phyloP scores from a whole-genome alignment of 2,329 filamentous ascomycete species.

The Sarocladium kiliense region DNA sequence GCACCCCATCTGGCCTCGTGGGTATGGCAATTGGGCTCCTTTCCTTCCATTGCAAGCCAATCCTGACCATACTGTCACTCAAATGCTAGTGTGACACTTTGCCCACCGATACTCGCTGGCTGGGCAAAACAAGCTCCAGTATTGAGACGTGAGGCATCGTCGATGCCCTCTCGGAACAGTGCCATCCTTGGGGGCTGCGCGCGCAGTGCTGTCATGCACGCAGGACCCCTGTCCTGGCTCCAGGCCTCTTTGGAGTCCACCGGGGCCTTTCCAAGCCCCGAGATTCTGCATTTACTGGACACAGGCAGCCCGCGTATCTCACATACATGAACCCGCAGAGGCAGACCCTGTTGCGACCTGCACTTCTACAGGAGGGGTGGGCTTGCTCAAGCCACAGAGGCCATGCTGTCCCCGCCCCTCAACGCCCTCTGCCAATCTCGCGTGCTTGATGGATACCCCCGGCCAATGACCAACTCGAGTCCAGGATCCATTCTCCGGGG shows the following conservation, averaged over 20 bases:
- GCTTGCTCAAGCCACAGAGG: slow-evolving; percentile 2
- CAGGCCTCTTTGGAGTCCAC: background rate
- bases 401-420: background rate
- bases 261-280: background rate
- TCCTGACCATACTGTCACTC: background rate
- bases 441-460: slow-evolving; percentile 4
- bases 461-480: background rate
- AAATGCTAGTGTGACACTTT: background rate
- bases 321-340: slow-evolving; percentile 8
- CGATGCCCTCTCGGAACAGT: slow-evolving; percentile 6
- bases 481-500: slow-evolving; percentile 6
- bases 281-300: background rate
- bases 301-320: slow-evolving; percentile 6
- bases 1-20: background rate
- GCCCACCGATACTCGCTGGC: background rate
- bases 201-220: background rate
- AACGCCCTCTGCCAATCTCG: slow-evolving; percentile 4
- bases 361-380: background rate
- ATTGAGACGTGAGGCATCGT: background rate
- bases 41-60: background rate
- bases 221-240: background rate
- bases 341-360: slow-evolving; percentile 1
- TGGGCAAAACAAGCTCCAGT: background rate
- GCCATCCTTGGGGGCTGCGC: slow-evolving; percentile 6
- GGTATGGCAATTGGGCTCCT: background rate